Percentiles rank a stretch among this genome's conserved stretches.
These are phyloP conservation scores for Blastobotrys illinoisensis DNA, from an alignment of 1,139 yeast genomes.

Conservation along the genomic window DNA sequence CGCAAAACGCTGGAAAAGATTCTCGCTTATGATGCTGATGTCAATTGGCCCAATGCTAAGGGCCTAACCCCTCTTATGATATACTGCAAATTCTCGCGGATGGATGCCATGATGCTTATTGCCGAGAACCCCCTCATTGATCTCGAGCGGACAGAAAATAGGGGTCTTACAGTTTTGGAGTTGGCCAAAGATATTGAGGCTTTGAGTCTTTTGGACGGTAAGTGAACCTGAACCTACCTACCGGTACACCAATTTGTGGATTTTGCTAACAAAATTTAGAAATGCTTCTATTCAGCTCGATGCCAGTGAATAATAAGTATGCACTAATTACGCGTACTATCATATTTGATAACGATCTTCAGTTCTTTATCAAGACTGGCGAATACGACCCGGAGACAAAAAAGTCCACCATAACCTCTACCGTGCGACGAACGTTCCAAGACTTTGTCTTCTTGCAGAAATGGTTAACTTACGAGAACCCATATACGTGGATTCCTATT, in stretches of 20 bases:
- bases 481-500: conserved; percentile 35
- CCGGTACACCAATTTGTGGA: no score
- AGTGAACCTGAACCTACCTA: conserved; percentile 23
- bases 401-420: conserved; percentile 15
- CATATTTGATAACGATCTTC: conserved; percentile 26
- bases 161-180: conserved; percentile 45
- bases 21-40: conserved; percentile 40
- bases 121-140: conserved; percentile 27
- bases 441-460: conserved; percentile 39
- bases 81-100: conserved; percentile 63
- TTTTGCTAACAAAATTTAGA: conserved; percentile 7
- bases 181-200: conserved; percentile 44
- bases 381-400: conserved; percentile 8
- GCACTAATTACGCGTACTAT: conserved; percentile 27
- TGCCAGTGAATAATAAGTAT: conserved; percentile 14
- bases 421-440: conserved; percentile 37
- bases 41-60: conserved; percentile 58
- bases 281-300: conserved; percentile 15
- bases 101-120: conserved; percentile 47
- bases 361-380: conserved; percentile 31
- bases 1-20: conserved; percentile 39
- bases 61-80: conserved; percentile 66
- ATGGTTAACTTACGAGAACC: conserved; percentile 34
- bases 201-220: conserved; percentile 42
- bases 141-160: conserved; percentile 24